Evolutionary conservation across 148 eudicot species (phyloP), one percentile per base, ranked within the genome.

Genomic region (Talinum fruticosum): DNA sequence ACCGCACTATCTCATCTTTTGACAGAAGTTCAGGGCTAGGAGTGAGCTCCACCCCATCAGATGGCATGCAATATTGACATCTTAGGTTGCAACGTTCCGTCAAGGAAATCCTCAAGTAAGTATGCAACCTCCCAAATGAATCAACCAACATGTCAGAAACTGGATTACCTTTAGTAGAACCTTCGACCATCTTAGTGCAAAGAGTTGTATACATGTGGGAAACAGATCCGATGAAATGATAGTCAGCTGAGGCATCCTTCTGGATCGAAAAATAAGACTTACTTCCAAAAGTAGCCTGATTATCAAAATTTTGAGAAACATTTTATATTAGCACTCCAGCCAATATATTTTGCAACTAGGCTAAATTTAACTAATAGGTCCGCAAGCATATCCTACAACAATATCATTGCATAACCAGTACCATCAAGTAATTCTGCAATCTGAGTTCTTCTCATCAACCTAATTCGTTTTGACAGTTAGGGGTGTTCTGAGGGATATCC

Each of bases 21-120:
- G 98, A 88, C 77, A 95, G 91, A 70, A 95, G 77, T 65, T 88
- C 81, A 54, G 91, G 70, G 49, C 79, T 79, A 45, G 92, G 89
- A 79, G 91, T 92, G 82, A 95, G 97, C 82, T 92, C 97, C 76
- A 87, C 96, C 69, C 98, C 98, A 78, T 95, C 97, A 64, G 91
- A 88, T 35, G 98, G 98, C 98, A 95, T 95, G 81, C 98, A 95
- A 71, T 95, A 95, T 47, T 95, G 97, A 81, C 98, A 95, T 81
- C 98, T 85, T 71, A 95, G 88, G 86, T 95, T 95, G 87, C 98
- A 95, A 37, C 98, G 96, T 80, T 95, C 98, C 6, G 98, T 88
- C 81, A 95, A 79, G 36, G 98, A 92, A 77, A 95, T 92, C 75
- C 98, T 87, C 84, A 95, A 86, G 81, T 95, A 95, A 53, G 92